Conservation (phyloP, 352 stramenopile genomes). For the Globisporangium alternatum region DNA sequence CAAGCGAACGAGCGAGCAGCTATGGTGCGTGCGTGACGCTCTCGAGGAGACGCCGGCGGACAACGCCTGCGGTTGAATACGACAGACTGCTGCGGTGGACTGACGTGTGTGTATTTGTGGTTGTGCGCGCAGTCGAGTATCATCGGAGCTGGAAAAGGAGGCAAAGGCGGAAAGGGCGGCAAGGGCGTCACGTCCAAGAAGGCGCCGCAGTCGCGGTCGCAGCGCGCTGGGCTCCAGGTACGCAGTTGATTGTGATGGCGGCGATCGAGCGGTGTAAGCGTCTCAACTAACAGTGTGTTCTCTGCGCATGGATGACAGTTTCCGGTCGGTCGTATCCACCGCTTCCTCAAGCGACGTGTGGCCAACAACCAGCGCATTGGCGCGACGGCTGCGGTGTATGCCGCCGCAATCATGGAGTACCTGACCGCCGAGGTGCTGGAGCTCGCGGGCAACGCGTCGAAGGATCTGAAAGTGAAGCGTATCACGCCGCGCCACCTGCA, state of each 20-base stretch:
- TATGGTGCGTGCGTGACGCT: conserved; percentile 7
- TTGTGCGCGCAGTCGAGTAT: conserved; percentile 52
- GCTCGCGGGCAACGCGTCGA: conserved; percentile 97
- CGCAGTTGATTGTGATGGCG: background rate
- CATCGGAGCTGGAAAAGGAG: conserved; percentile 93
- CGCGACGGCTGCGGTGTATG: conserved; percentile 99
- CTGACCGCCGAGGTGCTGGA: conserved; percentile 99
- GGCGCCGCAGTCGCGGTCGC: conserved; percentile 97
- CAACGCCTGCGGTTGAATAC: background rate
- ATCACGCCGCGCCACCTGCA: conserved; percentile 99
- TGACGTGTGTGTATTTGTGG: conserved; percentile 1
- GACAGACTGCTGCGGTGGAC: background rate
- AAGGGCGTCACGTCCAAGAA: conserved; percentile 99
- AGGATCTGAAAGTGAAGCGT: conserved; percentile 97
- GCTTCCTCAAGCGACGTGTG: conserved; percentile 99
- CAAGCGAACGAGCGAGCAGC: background rate
- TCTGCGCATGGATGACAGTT: conserved; percentile 77
- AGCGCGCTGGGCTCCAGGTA: conserved; percentile 97
- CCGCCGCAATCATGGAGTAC: conserved; percentile 99
- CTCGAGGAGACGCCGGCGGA: background rate
- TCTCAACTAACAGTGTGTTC: conserved; percentile 9
- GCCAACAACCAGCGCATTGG: conserved; percentile 98
- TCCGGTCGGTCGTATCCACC: conserved; percentile 99
- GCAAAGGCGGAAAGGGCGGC: conserved; percentile 98
- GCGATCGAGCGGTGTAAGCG: background rate